phyloP scores from a whole-genome alignment of 163 green algal species.

The Scenedesmus sp. region DNA sequence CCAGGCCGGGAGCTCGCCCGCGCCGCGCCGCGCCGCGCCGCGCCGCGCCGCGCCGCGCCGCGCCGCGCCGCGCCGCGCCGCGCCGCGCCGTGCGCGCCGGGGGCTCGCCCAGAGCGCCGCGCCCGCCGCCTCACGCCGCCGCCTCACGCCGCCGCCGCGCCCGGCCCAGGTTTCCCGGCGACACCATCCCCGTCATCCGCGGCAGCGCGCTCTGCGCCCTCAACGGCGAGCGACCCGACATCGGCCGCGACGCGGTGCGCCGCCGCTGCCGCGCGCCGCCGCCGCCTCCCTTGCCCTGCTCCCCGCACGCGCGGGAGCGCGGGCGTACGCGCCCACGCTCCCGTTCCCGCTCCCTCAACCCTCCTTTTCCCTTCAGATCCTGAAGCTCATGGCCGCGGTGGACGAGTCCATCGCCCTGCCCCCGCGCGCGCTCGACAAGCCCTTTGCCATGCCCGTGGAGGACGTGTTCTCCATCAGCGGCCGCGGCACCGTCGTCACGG shows the following conservation, averaged over 20 bases:
- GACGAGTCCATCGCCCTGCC: constrained; percentile 86
- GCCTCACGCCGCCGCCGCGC: too few relatives aligned
- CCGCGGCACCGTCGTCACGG: constrained; percentile 96
- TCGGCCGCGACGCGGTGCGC: constrained; percentile 61
- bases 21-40: too few relatives aligned
- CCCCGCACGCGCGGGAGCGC: too few relatives aligned
- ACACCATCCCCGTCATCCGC: constrained; percentile 93
- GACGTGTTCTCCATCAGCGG: constrained; percentile 98
- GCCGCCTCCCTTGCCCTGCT: too few relatives aligned
- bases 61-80: too few relatives aligned
- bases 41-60: too few relatives aligned
- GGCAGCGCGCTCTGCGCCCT: constrained; percentile 93
- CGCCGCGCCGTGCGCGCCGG: too few relatives aligned
- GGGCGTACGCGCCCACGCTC: too few relatives aligned
- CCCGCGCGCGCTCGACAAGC: constrained; percentile 91
- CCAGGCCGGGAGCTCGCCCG: not conserved
- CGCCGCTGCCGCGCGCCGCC: not conserved
- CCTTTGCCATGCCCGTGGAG: constrained; percentile 98
- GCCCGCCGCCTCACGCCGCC: too few relatives aligned
- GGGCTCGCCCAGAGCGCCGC: too few relatives aligned
- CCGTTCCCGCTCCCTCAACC: too few relatives aligned
- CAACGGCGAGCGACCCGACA: constrained; percentile 84
- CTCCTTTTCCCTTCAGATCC: constrained; percentile 70
- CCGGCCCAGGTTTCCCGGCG: constrained; percentile 81
- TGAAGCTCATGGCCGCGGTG: constrained; percentile 91